Percentiles rank a stretch among this genome's conserved stretches.
Evolutionary conservation across 2,329 filamentous ascomycete genomes (phyloP).

Genomic region (Exophiala sp.): DNA sequence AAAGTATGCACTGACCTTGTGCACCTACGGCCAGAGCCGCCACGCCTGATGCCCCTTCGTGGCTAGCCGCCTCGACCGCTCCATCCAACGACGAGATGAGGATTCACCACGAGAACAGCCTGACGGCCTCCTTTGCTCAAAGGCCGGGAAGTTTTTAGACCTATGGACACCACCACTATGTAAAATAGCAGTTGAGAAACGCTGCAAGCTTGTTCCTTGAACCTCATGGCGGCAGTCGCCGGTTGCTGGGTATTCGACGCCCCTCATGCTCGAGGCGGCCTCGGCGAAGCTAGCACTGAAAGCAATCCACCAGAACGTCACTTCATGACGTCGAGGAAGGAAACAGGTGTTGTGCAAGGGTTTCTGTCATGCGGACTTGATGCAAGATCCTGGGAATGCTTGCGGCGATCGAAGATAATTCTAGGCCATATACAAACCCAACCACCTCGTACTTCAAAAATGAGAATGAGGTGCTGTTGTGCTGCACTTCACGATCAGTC

Average conservation of each 20-base stretch:
- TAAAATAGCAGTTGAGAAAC: no score
- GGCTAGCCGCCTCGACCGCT: background rate
- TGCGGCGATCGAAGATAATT: background rate
- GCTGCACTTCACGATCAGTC: no score
- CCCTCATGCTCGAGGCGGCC: background rate
- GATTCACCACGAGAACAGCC: background rate
- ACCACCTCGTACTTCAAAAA: no score
- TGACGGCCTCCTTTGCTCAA: background rate
- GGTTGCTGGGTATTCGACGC: no score
- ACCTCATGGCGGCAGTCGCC: no score
- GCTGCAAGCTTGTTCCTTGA: no score
- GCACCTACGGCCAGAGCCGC: background rate
- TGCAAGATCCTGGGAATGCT: no score
- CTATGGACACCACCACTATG: background rate
- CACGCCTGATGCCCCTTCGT: background rate
- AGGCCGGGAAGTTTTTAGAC: background rate
- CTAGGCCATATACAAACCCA: background rate
- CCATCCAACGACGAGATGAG: background rate
- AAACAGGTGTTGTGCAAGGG: no score
- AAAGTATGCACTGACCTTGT: no score
- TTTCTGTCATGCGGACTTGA: no score
- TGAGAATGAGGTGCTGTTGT: no score
- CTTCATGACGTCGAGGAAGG: slow-evolving; percentile 16
- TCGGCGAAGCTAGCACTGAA: background rate
- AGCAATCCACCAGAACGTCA: slow-evolving; percentile 10